Conservation (phyloP, 768 basidiomycete species). For the Tricholoma flavovirens region DNA sequence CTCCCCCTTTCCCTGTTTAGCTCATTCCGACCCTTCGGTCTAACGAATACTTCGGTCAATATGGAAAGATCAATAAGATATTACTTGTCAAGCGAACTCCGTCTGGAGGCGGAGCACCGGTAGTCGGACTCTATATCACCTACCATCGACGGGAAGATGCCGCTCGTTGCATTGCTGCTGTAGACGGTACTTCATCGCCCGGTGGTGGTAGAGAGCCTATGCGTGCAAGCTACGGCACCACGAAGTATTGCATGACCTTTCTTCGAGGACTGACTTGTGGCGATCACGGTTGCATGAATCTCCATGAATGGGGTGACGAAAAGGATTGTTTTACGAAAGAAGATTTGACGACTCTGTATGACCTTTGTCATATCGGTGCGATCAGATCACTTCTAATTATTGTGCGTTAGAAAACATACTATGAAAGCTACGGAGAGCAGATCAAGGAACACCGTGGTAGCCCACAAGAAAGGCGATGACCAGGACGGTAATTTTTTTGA, state of each 20-base stretch:
- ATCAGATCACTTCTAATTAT: slow-evolving; percentile 6
- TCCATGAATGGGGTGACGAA: slow-evolving; percentile 99
- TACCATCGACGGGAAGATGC: slow-evolving; percentile 95
- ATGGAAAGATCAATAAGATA: slow-evolving; percentile 96
- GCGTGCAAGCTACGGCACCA: slow-evolving; percentile 93
- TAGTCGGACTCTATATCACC: slow-evolving; percentile 94
- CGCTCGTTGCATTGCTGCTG: slow-evolving; percentile 83
- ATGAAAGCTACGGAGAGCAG: slow-evolving; percentile 84
- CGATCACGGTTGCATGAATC: slow-evolving; percentile 86
- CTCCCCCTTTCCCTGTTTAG: slow-evolving; percentile 33
- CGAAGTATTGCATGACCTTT: slow-evolving; percentile 96
- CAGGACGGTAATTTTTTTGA: slow-evolving; percentile 34
- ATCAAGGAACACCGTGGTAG: slow-evolving; percentile 38
- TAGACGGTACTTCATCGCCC: slow-evolving; percentile 91
- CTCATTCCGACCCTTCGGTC: slow-evolving; percentile 90
- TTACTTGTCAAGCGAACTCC: slow-evolving; percentile 85
- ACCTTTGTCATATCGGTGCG: slow-evolving; percentile 11
- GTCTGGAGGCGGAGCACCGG: slow-evolving; percentile 64
- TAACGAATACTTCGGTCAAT: slow-evolving; percentile 96
- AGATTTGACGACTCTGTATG: slow-evolving; percentile 85
- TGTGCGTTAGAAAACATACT: slow-evolving; percentile 69
- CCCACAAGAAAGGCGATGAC: slow-evolving; percentile 62
- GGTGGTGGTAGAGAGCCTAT: slow-evolving; percentile 84
- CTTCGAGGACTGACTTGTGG: slow-evolving; percentile 79
- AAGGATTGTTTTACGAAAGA: slow-evolving; percentile 97